phyloP scores from a whole-genome alignment of 2,329 filamentous ascomycete species.

The Endocalyx cinctus region DNA sequence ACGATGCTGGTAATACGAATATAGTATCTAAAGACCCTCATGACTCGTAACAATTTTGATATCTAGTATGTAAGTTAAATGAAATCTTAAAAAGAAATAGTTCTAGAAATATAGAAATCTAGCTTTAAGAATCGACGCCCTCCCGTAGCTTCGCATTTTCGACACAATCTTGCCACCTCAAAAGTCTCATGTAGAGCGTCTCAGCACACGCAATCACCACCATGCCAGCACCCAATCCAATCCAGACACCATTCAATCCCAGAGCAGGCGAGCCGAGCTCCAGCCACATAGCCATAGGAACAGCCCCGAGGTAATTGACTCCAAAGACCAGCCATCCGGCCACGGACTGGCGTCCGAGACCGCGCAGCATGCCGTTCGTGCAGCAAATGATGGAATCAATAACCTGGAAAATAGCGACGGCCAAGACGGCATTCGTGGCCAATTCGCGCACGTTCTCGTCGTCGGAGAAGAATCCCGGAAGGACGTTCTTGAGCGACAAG shows the following conservation, averaged over 20 bases:
- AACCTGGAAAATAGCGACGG: slow-evolving; percentile 29
- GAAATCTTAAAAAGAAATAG: no score
- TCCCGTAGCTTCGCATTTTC: slow-evolving; percentile 25
- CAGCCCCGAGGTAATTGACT: slow-evolving; percentile 33
- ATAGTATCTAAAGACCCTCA: no score
- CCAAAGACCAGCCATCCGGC: slow-evolving; percentile 32
- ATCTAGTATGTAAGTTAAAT: no score
- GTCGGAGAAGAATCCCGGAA: slow-evolving; percentile 28
- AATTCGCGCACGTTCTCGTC: slow-evolving; percentile 25
- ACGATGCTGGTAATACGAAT: no score
- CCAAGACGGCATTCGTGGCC: slow-evolving; percentile 25
- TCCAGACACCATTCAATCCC: slow-evolving; percentile 30
- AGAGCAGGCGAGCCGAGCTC: slow-evolving; percentile 28
- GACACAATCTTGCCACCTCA: slow-evolving; percentile 29
- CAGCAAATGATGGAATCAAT: slow-evolving; percentile 31
- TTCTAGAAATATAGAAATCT: no score
- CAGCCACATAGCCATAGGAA: slow-evolving; percentile 34
- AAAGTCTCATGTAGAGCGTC: slow-evolving; percentile 27
- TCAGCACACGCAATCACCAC: slow-evolving; percentile 26
- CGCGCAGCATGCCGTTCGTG: slow-evolving; percentile 34
- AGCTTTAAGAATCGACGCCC: no score
- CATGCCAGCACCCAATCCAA: slow-evolving; percentile 30
- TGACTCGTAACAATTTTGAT: no score
- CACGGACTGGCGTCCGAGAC: slow-evolving; percentile 33
- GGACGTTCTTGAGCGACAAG: slow-evolving; percentile 24